These are phyloP conservation scores for Mycena maculata DNA, from an alignment of 768 basidiomycete species.

Conservation along the genomic window DNA sequence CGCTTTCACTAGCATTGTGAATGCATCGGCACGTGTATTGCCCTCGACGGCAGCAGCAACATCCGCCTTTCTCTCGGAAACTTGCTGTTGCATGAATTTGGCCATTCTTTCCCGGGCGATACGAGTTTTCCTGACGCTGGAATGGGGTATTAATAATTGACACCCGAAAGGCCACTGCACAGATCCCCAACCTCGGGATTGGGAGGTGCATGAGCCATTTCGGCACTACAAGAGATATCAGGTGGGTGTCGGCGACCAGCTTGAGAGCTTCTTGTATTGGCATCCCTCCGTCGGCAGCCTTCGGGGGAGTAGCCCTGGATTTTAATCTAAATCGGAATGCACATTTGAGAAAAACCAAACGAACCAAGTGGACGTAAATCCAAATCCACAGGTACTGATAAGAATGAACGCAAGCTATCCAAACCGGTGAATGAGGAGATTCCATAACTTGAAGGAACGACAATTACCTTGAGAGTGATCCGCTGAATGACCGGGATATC, in stretches of 20 bases:
- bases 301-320: conserved; percentile 46
- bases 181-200: conserved; percentile 43
- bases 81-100: conserved; percentile 53
- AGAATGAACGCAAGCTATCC: conserved; percentile 55
- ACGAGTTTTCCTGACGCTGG: conserved; percentile 43
- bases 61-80: conserved; percentile 47
- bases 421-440: neutral
- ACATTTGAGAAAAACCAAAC: no score
- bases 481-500: conserved; percentile 47
- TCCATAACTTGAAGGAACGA: neutral
- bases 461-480: conserved; percentile 50
- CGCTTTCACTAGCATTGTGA: conserved; percentile 57
- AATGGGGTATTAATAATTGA: neutral
- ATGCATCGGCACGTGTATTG: conserved; percentile 45
- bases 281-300: conserved; percentile 50
- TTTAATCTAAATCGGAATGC: neutral
- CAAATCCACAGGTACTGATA: conserved; percentile 60
- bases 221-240: conserved; percentile 44
- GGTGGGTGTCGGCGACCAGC: conserved; percentile 45
- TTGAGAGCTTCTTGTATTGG: conserved; percentile 52
- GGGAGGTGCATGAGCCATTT: conserved; percentile 54
- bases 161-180: no score
- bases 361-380: conserved; percentile 56
- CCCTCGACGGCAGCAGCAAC: conserved; percentile 35
- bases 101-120: conserved; percentile 46